Evolutionary conservation across 805 yeast genomes (phyloP).

Genomic region (Jamesozyma lodderae): DNA sequence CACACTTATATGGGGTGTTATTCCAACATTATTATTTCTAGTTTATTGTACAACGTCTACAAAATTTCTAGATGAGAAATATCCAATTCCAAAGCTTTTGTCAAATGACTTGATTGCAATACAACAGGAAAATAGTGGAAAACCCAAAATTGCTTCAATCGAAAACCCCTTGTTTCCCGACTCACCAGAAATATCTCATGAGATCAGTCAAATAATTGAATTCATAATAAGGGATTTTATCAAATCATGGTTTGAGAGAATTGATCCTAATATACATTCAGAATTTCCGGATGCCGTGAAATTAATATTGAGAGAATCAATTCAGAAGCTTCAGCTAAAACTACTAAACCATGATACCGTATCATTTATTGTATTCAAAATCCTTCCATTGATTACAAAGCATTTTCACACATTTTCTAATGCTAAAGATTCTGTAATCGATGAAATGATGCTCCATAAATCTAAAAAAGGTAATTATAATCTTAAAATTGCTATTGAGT

Average conservation of each 20-base stretch:
- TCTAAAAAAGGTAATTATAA: constrained; percentile 32
- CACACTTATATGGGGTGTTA: neutral
- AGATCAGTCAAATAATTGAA: constrained; percentile 37
- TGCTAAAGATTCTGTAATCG: constrained; percentile 31
- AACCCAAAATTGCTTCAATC: neutral
- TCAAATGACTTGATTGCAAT: neutral
- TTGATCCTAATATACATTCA: constrained; percentile 27
- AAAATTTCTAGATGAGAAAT: neutral
- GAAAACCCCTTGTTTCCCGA: constrained; percentile 1
- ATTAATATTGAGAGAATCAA: constrained; percentile 34
- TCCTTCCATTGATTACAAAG: constrained; percentile 57
- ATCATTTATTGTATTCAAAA: constrained; percentile 43
- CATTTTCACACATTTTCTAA: constrained; percentile 48
- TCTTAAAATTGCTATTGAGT: constrained; percentile 35
- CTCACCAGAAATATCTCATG: constrained; percentile 29
- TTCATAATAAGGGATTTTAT: constrained; percentile 47
- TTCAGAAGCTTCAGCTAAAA: constrained; percentile 36
- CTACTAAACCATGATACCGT: constrained; percentile 43
- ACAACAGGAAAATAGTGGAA: neutral
- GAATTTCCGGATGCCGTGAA: constrained; percentile 36
- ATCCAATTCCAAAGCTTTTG: neutral
- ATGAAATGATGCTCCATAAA: constrained; percentile 22
- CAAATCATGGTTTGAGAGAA: constrained; percentile 43
- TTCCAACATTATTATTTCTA: neutral
- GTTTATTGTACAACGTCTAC: neutral